Percentiles rank a stretch among this genome's conserved stretches.
Evolutionary conservation across 495 filamentous ascomycete genomes (phyloP).

Genomic region (Poronia punctata): DNA sequence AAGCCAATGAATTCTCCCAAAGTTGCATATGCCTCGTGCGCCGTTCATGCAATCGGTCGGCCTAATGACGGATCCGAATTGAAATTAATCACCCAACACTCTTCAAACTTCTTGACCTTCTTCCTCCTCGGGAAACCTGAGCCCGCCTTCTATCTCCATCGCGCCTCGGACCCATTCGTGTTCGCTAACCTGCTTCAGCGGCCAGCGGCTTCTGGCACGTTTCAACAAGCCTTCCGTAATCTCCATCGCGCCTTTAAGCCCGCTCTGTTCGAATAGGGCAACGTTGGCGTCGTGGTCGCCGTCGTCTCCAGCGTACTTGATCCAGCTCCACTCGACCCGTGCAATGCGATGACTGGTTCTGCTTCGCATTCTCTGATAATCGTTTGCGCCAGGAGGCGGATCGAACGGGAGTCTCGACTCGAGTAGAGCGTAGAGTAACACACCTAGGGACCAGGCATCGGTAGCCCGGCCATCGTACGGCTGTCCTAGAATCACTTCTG

Average conservation of each 20-base stretch:
- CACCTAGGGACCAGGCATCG: constrained; percentile 93
- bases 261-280: constrained; percentile 47
- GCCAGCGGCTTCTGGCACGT: constrained; percentile 67
- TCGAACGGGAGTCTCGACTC: constrained; percentile 91
- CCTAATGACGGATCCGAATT: too few relatives aligned
- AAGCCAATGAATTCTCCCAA: too few relatives aligned
- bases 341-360: constrained; percentile 90
- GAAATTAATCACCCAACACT: constrained; percentile 4
- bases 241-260: constrained; percentile 64
- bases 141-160: constrained; percentile 62
- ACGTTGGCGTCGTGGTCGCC: constrained; percentile 48
- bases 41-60: background rate
- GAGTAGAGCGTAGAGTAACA: constrained; percentile 87
- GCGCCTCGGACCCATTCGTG: constrained; percentile 71
- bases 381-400: constrained; percentile 64
- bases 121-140: constrained; percentile 63
- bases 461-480: constrained; percentile 88
- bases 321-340: constrained; percentile 90
- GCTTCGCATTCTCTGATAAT: constrained; percentile 62
- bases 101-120: constrained; percentile 42
- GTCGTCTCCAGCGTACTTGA: constrained; percentile 67
- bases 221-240: constrained; percentile 79
- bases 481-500: constrained; percentile 91
- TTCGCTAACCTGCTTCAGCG: constrained; percentile 60
- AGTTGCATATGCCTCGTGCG: background rate